Percentiles rank a stretch among this genome's conserved stretches.
These are phyloP conservation scores for Oropetium thomaeum DNA, from an alignment of 176 grass and related monocot species.

Conservation along the genomic window DNA sequence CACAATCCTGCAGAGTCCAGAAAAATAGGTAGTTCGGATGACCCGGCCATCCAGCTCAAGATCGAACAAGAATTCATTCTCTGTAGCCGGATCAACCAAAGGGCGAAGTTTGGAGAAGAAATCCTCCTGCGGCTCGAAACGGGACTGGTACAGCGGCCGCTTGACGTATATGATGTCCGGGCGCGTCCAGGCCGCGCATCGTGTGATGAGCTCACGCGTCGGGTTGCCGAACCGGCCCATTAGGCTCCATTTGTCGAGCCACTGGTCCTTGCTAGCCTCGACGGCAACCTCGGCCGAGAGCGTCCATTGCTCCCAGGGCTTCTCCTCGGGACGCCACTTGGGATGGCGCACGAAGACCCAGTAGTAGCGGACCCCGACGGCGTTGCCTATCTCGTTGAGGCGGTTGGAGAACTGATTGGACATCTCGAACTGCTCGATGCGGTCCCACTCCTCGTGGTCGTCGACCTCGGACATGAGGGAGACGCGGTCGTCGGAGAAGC, in stretches of 20 bases:
- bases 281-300: constrained; percentile 76
- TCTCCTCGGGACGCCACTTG: constrained; percentile 71
- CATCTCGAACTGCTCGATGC: constrained; percentile 89
- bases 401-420: constrained; percentile 56
- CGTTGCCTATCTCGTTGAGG: constrained; percentile 49
- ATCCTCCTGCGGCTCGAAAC: constrained; percentile 82
- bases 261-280: constrained; percentile 48
- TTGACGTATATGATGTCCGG: constrained; percentile 92
- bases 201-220: constrained; percentile 56
- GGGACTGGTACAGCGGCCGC: constrained; percentile 70
- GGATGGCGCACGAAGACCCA: constrained; percentile 95
- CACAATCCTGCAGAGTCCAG: constrained; percentile 77
- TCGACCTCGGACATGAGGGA: constrained; percentile 68
- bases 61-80: constrained; percentile 65
- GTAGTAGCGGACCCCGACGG: constrained; percentile 55
- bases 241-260: constrained; percentile 87
- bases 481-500: constrained; percentile 85
- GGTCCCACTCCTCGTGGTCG: constrained; percentile 78
- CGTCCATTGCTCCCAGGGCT: constrained; percentile 87
- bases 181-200: constrained; percentile 80
- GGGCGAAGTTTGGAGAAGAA: constrained; percentile 72
- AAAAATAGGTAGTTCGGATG: constrained; percentile 63
- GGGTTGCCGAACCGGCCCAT: constrained; percentile 76
- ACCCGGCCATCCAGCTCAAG: constrained; percentile 50
- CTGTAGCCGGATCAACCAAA: constrained; percentile 60